Evolutionary conservation across 2,329 filamentous ascomycete genomes (phyloP).

Genomic region (Penicillium sp.): DNA sequence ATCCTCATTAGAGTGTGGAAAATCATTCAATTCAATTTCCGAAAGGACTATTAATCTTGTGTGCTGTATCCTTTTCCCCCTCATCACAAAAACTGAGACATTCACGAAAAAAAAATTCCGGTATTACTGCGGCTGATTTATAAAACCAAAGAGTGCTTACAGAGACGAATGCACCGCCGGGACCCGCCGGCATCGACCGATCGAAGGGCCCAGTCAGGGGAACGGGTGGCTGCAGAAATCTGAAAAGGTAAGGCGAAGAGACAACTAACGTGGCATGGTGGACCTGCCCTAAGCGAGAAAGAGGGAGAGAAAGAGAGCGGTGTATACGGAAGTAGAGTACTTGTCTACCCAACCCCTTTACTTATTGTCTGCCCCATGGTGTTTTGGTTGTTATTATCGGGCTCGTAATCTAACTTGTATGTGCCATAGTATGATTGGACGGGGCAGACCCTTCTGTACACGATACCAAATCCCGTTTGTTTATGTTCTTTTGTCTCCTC

Average conservation of each 20-base stretch:
- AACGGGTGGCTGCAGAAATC: constrained; percentile 52
- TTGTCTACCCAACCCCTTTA: background rate
- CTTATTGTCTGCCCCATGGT: constrained; percentile 2
- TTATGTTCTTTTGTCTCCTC: background rate
- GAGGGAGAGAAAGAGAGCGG: no score
- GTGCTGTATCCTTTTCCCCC: no score
- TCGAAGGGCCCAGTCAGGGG: constrained; percentile 26
- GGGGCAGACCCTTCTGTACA: no score
- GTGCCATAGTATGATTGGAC: background rate
- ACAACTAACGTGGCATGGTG: constrained; percentile 23
- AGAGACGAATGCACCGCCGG: constrained; percentile 1
- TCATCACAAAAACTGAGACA: background rate
- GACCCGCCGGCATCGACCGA: constrained; percentile 10
- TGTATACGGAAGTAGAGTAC: constrained; percentile 12
- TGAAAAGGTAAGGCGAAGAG: constrained; percentile 21
- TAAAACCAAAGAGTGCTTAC: background rate
- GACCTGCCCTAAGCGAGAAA: constrained; percentile 24
- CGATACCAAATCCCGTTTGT: background rate
- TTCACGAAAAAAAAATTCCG: background rate
- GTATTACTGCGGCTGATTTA: background rate
- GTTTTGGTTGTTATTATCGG: background rate
- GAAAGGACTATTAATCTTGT: background rate
- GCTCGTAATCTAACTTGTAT: background rate
- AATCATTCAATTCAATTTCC: background rate
- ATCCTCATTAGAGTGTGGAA: background rate